These are phyloP conservation scores for Nigrograna mackinnonii DNA, from an alignment of 2,329 filamentous ascomycete genomes.

Conservation along the genomic window DNA sequence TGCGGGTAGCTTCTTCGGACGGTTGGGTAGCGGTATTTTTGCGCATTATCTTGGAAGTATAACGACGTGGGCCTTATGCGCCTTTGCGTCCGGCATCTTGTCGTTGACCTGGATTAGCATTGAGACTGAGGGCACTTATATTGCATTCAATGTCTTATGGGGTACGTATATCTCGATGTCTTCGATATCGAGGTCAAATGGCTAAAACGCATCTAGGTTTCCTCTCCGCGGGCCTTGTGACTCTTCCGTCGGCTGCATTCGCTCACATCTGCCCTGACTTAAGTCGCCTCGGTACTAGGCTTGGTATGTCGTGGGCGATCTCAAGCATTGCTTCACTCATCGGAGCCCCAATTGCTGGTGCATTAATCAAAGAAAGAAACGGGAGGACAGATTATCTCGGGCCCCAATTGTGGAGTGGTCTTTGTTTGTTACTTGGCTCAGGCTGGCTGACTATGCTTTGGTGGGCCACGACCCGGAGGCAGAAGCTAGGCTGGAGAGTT, in stretches of 20 bases:
- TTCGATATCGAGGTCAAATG: neutral
- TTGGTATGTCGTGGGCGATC: constrained; percentile 42
- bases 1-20: constrained; percentile 39
- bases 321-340: constrained; percentile 39
- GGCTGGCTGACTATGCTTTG: constrained; percentile 29
- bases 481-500: constrained; percentile 35
- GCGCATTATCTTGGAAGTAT: constrained; percentile 38
- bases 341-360: constrained; percentile 39
- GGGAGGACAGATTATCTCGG: constrained; percentile 31
- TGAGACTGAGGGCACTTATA: constrained; percentile 26
- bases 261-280: constrained; percentile 41
- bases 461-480: constrained; percentile 21
- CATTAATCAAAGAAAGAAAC: constrained; percentile 27
- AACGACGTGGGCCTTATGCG: constrained; percentile 36
- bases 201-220: constrained; percentile 25
- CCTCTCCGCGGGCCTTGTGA: constrained; percentile 41
- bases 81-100: constrained; percentile 29
- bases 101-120: constrained; percentile 37
- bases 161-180: constrained; percentile 21
- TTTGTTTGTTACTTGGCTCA: constrained; percentile 35
- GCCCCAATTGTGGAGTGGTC: constrained; percentile 38
- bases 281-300: constrained; percentile 34
- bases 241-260: constrained; percentile 39
- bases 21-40: constrained; percentile 28
- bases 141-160: constrained; percentile 40